Base-by-base conservation (phyloP, 306 rosid genomes). In the Acacia confusa region DNA sequence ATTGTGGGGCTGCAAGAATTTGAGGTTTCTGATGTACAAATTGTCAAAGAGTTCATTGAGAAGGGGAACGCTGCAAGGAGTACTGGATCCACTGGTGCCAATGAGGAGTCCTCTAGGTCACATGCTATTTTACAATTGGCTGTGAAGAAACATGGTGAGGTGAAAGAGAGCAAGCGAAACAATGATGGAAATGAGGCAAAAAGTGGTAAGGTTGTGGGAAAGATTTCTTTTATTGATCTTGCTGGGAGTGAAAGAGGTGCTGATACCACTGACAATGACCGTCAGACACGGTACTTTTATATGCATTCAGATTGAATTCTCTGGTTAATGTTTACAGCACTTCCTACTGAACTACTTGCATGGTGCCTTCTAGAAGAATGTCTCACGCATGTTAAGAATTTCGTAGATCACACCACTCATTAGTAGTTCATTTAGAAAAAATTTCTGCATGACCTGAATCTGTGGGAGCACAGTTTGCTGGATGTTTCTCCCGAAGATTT, bases 181-280 rank as follows among this genome's bases (percentile, higher is more conserved):
- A 87, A 79, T 82, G 98, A 93, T 66, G 96, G 72, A 74, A 95
- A 95, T 89, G 99, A 95, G 78, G 83, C 91, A 75, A 91, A 85
- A 88, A 78, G 72, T 83, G 98, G 92, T 84, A 95, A 88, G 89
- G 90, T 92, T 84, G 97, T 95, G 76, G 99, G 99, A 76, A 95
- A 95, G 83, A 86, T 95, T 84, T 95, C 99, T 77, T 95, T 95
- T 79, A 95, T 95, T 74, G 98, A 95, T 91, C 97, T 95, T 75
- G 99, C 99, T 76, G 99, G 99, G 53, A 95, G 98, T 81, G 98
- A 95, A 92, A 92, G 99, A 86, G 99, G 99, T 48, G 99, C 99
- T 30, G 99, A 93, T 92, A 95, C 99, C 70, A 95, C 97, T 73
- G 99, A 95, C 84, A 93, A 95, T 85, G 99, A 93, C 81, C 94